phyloP scores from a whole-genome alignment of 208 protist genomes.

The Plasmodiophora brassicae region DNA sequence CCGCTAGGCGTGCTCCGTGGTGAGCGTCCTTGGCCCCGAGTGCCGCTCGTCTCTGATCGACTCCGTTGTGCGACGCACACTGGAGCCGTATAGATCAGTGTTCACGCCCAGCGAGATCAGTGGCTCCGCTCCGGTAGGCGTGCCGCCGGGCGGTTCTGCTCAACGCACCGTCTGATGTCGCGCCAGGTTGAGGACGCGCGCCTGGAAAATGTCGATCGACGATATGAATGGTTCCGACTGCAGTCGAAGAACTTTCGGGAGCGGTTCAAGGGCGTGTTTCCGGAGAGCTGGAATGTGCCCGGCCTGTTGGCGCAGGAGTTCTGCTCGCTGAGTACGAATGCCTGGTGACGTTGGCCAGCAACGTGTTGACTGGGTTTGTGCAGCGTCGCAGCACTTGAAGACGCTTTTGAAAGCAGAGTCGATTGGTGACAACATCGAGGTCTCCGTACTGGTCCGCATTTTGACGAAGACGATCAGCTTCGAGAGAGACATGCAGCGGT shows the following conservation, averaged over 20 bases:
- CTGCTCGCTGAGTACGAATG: background rate
- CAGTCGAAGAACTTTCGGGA: background rate
- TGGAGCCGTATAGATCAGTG: background rate
- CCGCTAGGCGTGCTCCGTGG: background rate
- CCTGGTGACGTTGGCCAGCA: background rate
- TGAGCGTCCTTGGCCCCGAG: background rate
- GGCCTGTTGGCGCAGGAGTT: slow-evolving; percentile 2
- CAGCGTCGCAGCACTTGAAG: background rate
- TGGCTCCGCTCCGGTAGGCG: background rate
- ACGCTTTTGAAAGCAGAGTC: background rate
- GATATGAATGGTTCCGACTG: background rate
- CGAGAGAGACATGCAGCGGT: background rate
- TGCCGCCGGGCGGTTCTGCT: background rate
- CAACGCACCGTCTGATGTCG: background rate
- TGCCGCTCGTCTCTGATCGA: background rate
- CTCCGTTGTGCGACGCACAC: background rate
- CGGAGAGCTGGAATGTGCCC: background rate
- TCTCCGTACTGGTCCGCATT: background rate
- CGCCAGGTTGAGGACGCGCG: background rate
- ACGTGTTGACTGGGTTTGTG: background rate
- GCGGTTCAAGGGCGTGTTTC: slow-evolving; percentile 1
- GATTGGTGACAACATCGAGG: background rate
- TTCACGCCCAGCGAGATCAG: slow-evolving; percentile 24
- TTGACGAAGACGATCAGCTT: background rate
- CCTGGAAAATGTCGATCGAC: background rate